Evolutionary conservation across 2,329 filamentous ascomycete species (phyloP), one percentile per base, ranked within the genome.

Genomic region (Pseudopithomyces maydicus): DNA sequence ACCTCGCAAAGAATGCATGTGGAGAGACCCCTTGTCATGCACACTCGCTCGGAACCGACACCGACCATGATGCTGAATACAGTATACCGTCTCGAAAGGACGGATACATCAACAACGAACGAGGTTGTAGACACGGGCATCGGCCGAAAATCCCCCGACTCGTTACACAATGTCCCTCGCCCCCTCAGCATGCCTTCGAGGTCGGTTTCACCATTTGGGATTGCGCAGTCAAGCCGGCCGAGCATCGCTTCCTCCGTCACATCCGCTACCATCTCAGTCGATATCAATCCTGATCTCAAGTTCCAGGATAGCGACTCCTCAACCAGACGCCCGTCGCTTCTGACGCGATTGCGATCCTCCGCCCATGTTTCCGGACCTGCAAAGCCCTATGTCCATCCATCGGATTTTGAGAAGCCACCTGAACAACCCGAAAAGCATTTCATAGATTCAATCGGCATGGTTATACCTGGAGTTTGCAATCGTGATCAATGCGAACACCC

Each of bases 361-460:
- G 58, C 60, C 12, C 63, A 54, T 42, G 56, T 57, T 15, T 23
- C 17, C 2, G 36, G n/a, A 12, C 20, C 26, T 14, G 26, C 17
- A 17, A 54, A 48, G 33, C 44, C 46, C 15, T 42, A 36, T 10
- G 46, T 63, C 1, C 54, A 57, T 1, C 50, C 59, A 22, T 36
- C 43, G 4, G 66, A 70, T 35, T 67, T 70, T 33, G 51, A 52
- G n/a, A 15, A 35, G 8, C 47, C 44, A 11, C 60, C 65, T 6
- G 63, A 68, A 46, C 46, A 63, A 26, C 66, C 64, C 15, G 64
- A 70, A 36, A 70, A 64, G 44, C 63, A 59, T 12, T 70, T 69
- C 43, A 59, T 69, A n/a, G 68, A 70, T 51, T 62, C 58, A 3
- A 62, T 70, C 17, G 68, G 68, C 11, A 67, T 69, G 55, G 58